Conservation (phyloP, 2,329 filamentous ascomycete species). For the Calonectria leucothoes region DNA sequence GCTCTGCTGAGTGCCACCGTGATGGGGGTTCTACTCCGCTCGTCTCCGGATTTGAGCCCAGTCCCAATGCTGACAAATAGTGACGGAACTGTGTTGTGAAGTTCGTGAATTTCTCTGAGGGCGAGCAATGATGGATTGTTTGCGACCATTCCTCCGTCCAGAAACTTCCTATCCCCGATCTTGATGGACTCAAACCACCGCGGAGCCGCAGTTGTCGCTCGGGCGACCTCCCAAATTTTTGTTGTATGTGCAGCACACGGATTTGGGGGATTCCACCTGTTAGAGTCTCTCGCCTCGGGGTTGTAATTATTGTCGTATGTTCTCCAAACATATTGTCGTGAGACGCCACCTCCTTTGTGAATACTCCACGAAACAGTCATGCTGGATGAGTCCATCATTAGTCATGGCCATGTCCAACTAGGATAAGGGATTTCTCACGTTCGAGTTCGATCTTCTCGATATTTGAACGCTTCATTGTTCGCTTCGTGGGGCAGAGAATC, state of each 20-base stretch:
- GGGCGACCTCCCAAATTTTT: conserved; percentile 17
- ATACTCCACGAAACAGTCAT: neutral
- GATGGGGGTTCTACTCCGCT: neutral
- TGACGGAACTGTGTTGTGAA: neutral
- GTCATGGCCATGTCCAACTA: neutral
- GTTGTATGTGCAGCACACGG: neutral
- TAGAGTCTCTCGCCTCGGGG: neutral
- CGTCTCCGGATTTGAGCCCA: neutral
- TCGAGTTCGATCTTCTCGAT: conserved; percentile 7
- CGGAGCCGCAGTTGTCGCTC: neutral
- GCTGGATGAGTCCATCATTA: neutral
- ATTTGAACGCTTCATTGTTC: neutral
- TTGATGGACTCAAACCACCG: conserved; percentile 12
- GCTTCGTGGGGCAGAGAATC: neutral
- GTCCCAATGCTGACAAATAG: conserved; percentile 15
- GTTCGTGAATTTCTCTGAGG: neutral
- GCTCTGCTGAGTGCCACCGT: neutral
- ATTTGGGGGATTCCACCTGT: neutral
- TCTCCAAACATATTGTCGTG: neutral
- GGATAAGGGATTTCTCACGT: neutral
- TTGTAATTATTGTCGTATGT: conserved; percentile 1
- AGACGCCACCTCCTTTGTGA: neutral
- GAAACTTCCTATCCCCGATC: neutral
- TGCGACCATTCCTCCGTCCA: conserved; percentile 9
- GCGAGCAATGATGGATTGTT: neutral